Evolutionary conservation across 2,329 filamentous ascomycete genomes (phyloP), one percentile per base, ranked within the genome.

Genomic region (Alternaria arborescens): DNA sequence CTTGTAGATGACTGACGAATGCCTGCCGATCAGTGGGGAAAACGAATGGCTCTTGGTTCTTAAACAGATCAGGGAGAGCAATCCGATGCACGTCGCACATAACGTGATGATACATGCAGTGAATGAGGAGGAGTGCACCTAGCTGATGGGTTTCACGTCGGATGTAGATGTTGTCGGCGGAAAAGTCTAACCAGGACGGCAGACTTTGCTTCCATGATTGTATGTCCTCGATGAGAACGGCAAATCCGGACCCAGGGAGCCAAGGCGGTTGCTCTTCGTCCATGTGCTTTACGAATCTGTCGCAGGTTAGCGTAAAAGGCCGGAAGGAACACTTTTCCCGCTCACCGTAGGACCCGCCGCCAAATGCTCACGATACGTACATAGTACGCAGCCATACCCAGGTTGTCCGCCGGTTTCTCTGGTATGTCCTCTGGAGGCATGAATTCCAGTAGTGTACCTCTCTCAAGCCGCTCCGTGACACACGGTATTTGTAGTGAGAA

Each of bases 71-170:
- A 8, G 73, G 73, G 1, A 76, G 62, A 8, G 73, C 65, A 18
- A 76, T 75, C 8, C 73, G 69, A 52, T 76, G 72, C 5, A 76
- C 67, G 36, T 76, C 73, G 52, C 72, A 74, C 54, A 74, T 62
- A 3, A 75, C 73, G 43, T 76, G 73, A 38, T 76, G 72, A 40
- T 76, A 76, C 72, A 76, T 75, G 71, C 72, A 75, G 38, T 76
- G 73, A 8, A 75, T 70, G 22, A 76, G 68, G 18, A 76, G 69
- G 0, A 76, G 63, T n/a, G 70, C 70, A 28, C 73, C 72, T 18
- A 76, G 68, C 41, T 76, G 73, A 16, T 74, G 72, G 1, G 73
- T 72, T 52, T 74, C 73, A n/a, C 70, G 69, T 34, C 73, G 68
- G 40, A 76, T 76, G 58, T 76, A 76, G 48, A 76, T 75, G 60